Evolutionary conservation across 768 basidiomycete genomes (phyloP).

Genomic region (Leccinum obscurum): DNA sequence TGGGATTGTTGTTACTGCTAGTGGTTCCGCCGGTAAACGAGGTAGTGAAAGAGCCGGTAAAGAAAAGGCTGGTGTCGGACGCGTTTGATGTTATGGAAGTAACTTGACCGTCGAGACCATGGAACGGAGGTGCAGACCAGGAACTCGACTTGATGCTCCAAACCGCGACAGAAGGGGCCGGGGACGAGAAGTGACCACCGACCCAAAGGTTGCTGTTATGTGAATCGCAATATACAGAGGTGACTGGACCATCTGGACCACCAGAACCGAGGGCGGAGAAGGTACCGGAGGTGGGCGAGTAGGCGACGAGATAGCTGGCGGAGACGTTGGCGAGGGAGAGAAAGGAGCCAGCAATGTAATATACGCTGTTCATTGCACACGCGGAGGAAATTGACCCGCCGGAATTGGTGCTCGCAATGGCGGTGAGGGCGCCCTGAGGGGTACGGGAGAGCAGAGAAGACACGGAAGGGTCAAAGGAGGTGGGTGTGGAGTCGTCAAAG

Average conservation of each 20-base stretch:
- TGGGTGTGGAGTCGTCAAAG: constrained; percentile 55
- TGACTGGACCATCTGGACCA: constrained; percentile 76
- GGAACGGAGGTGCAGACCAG: constrained; percentile 82
- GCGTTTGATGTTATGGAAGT: constrained; percentile 73
- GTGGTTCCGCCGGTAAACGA: constrained; percentile 57
- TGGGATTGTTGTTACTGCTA: constrained; percentile 73
- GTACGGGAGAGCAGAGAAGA: constrained; percentile 71
- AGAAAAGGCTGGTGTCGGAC: constrained; percentile 74
- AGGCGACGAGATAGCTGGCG: constrained; percentile 75
- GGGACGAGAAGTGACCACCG: constrained; percentile 73
- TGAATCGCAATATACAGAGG: constrained; percentile 75
- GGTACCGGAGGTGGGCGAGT: constrained; percentile 53
- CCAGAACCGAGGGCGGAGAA: constrained; percentile 64
- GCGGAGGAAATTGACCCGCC: constrained; percentile 78
- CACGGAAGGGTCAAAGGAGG: constrained; percentile 67
- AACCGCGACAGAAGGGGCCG: constrained; percentile 65
- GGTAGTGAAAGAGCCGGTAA: constrained; percentile 86
- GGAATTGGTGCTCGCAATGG: constrained; percentile 72
- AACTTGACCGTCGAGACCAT: constrained; percentile 72
- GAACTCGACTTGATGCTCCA: constrained; percentile 61
- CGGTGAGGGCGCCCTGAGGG: constrained; percentile 62
- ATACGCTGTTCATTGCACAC: constrained; percentile 64
- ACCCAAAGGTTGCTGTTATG: constrained; percentile 70
- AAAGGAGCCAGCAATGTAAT: constrained; percentile 87
- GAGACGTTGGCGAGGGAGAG: constrained; percentile 60